Evolutionary conservation across 176 grass and related monocot species (phyloP).

Genomic region (Triticum dicoccoides): DNA sequence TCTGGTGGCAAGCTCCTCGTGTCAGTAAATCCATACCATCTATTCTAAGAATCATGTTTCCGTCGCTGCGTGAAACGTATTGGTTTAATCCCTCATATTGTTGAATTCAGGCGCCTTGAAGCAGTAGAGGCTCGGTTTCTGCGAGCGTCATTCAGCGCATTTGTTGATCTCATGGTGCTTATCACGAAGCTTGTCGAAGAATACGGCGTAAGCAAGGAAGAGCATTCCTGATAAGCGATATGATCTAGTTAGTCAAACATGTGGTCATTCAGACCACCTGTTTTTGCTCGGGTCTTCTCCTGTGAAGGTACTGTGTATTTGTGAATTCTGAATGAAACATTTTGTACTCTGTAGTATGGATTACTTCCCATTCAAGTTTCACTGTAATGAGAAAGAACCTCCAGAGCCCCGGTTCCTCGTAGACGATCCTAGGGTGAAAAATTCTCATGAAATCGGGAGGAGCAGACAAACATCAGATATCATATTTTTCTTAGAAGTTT

Average conservation of each 20-base stretch:
- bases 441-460: neutral
- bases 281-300: neutral
- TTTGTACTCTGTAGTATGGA: neutral
- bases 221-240: slow-evolving; percentile 6
- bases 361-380: neutral
- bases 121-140: slow-evolving; percentile 87
- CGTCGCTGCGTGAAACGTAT: neutral
- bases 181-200: slow-evolving; percentile 80
- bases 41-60: neutral
- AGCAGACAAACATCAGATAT: neutral
- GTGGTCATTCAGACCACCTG: neutral
- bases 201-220: slow-evolving; percentile 36
- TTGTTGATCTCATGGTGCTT: slow-evolving; percentile 74
- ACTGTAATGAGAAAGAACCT: neutral
- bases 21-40: slow-evolving; percentile 42
- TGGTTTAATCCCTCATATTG: neutral
- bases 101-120: slow-evolving; percentile 61
- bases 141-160: slow-evolving; percentile 78
- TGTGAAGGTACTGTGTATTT: neutral
- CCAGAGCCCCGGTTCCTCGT: neutral
- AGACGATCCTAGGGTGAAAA: neutral
- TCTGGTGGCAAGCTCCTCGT: slow-evolving; percentile 68
- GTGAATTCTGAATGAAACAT: neutral
- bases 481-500: neutral
- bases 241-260: neutral